Evolutionary conservation across 768 basidiomycete species (phyloP).

Genomic region (Udeniomyces megalosporus): DNA sequence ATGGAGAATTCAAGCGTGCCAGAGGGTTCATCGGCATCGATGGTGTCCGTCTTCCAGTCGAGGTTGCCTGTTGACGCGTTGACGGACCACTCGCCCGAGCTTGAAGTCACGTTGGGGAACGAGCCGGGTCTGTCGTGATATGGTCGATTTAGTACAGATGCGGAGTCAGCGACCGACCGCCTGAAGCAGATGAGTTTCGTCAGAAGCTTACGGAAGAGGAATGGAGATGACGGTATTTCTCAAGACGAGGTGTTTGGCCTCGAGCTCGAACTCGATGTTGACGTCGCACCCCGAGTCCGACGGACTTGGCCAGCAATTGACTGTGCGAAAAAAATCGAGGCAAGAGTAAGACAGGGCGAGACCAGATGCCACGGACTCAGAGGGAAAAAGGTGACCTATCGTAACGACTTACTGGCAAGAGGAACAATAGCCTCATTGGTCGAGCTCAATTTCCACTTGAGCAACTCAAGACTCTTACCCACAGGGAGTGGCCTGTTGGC

Average conservation of each 20-base stretch:
- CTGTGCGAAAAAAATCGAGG: slow-evolving; percentile 31
- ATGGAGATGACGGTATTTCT: slow-evolving; percentile 79
- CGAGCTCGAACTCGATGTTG: slow-evolving; percentile 92
- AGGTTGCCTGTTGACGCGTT: slow-evolving; percentile 64
- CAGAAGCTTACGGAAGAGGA: slow-evolving; percentile 68
- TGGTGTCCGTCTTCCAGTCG: slow-evolving; percentile 62
- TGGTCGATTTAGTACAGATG: slow-evolving; percentile 10
- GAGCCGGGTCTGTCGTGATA: slow-evolving; percentile 46
- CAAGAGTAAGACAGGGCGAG: neutral
- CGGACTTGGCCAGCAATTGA: slow-evolving; percentile 93
- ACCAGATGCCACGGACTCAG: slow-evolving; percentile 1
- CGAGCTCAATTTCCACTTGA: slow-evolving; percentile 82
- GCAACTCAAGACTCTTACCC: slow-evolving; percentile 59
- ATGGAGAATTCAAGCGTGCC: slow-evolving; percentile 86
- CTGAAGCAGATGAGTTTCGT: neutral
- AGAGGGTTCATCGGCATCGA: slow-evolving; percentile 43
- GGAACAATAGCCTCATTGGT: slow-evolving; percentile 87
- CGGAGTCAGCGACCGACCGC: neutral
- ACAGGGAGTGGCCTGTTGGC: slow-evolving; percentile 68
- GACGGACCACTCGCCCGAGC: slow-evolving; percentile 64
- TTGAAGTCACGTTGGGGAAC: slow-evolving; percentile 60
- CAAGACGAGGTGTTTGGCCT: slow-evolving; percentile 60
- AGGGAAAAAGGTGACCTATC: neutral
- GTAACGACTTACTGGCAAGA: slow-evolving; percentile 53
- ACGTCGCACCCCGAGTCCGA: slow-evolving; percentile 86